Evolutionary conservation across 2,329 filamentous ascomycete species (phyloP).

Genomic region (Verticillium albo-atrum): DNA sequence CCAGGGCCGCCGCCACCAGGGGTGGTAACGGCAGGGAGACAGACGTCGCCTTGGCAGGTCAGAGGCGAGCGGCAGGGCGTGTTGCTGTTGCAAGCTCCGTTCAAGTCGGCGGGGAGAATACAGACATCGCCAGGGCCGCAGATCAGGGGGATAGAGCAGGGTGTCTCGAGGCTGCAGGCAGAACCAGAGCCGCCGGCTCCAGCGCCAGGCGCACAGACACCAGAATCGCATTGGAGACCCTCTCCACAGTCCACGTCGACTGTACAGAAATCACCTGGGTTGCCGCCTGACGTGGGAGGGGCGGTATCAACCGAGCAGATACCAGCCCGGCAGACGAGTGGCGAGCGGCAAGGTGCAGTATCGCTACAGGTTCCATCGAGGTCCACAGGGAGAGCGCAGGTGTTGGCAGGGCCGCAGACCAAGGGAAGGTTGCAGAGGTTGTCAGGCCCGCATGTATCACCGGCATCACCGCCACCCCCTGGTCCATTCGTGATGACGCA

Average conservation of each 20-base stretch:
- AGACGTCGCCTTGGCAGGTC: neutral
- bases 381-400: neutral
- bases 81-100: neutral
- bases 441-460: neutral
- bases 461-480: neutral
- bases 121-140: neutral
- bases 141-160: neutral
- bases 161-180: neutral
- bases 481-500: neutral
- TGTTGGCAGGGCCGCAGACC: neutral
- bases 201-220: neutral
- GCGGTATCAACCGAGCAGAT: neutral
- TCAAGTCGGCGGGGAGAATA: neutral
- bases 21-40: neutral
- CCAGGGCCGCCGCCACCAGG: neutral
- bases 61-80: neutral
- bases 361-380: neutral
- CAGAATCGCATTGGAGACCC: too few species aligned
- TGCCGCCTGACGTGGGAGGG: too few species aligned
- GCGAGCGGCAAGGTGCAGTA: neutral
- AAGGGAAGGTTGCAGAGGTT: neutral
- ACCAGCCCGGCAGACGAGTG: neutral
- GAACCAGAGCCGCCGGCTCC: neutral
- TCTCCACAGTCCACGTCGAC: too few species aligned
- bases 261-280: too few species aligned